A percentile compares a stretch with the other conserved stretches of the same genome.
Evolutionary conservation across 2,329 filamentous ascomycete genomes (phyloP).

Genomic region (Seiridium cupressi): DNA sequence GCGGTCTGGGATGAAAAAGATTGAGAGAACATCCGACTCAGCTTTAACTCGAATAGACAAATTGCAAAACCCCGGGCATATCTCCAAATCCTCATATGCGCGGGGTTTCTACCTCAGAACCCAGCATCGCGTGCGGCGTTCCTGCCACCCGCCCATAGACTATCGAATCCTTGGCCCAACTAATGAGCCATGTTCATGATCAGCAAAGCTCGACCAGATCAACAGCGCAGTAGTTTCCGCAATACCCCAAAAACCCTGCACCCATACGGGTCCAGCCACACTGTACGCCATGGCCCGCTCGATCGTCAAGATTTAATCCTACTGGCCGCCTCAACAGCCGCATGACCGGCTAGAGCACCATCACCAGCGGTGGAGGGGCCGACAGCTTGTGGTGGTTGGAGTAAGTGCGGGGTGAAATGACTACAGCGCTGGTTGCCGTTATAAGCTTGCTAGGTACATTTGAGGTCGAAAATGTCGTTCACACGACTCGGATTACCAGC

Average conservation of each 20-base stretch:
- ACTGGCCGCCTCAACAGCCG: neutral
- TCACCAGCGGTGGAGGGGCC: neutral
- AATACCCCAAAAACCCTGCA: neutral
- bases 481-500: neutral
- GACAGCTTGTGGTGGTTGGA: neutral
- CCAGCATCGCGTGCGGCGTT: too few relatives aligned
- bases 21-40: neutral
- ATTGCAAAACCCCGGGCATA: too few relatives aligned
- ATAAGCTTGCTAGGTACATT: neutral
- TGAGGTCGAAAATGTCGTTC: neutral
- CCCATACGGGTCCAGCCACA: neutral
- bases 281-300: neutral
- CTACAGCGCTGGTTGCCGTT: too few relatives aligned
- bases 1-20: neutral
- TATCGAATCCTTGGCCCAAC: too few relatives aligned
- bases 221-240: neutral
- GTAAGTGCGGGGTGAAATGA: neutral
- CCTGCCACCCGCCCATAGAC: too few relatives aligned
- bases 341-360: neutral
- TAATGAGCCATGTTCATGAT: neutral
- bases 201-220: neutral
- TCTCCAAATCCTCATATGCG: too few relatives aligned
- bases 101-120: too few relatives aligned
- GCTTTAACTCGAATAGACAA: neutral
- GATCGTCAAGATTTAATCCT: neutral